A percentile compares a stretch with the other conserved stretches of the same genome.
Evolutionary conservation across 2,329 filamentous ascomycete species (phyloP).

Genomic region (Talaromyces sp.): DNA sequence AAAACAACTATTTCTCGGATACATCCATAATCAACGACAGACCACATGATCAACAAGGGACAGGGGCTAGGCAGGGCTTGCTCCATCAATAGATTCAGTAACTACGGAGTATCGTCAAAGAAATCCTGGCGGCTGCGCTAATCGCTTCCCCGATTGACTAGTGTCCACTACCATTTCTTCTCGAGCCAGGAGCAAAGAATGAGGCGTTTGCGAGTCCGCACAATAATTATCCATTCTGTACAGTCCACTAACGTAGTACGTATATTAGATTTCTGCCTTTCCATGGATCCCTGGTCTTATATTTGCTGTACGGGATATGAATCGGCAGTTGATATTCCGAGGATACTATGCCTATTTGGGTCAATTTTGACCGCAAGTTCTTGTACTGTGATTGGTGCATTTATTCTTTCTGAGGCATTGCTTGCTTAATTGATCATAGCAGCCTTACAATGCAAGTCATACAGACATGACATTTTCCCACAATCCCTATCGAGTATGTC

Average conservation of each 20-base stretch:
- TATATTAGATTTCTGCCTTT: not conserved
- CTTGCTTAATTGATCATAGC: not conserved
- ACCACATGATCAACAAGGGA: not conserved
- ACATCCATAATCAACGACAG: not conserved
- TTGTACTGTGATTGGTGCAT: not conserved
- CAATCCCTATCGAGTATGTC: not conserved
- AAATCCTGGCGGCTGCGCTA: slow-evolving; percentile 11
- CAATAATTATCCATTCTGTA: not conserved
- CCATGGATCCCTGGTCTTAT: not conserved
- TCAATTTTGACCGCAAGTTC: not conserved
- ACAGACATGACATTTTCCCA: not conserved
- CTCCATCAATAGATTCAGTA: not conserved
- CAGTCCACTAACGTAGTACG: not conserved
- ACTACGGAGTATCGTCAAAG: not conserved
- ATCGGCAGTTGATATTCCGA: not conserved
- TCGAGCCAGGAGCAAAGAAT: not conserved
- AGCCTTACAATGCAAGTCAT: slow-evolving; percentile 7
- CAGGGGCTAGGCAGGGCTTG: not conserved
- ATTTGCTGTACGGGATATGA: not conserved
- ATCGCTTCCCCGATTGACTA: slow-evolving; percentile 12
- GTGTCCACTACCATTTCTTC: not conserved
- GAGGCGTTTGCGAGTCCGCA: not conserved
- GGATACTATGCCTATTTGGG: not conserved
- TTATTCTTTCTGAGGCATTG: not conserved
- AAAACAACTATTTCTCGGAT: no score